Evolutionary conservation across 805 yeast genomes (phyloP).

Genomic region (Lipomyces yamadae): DNA sequence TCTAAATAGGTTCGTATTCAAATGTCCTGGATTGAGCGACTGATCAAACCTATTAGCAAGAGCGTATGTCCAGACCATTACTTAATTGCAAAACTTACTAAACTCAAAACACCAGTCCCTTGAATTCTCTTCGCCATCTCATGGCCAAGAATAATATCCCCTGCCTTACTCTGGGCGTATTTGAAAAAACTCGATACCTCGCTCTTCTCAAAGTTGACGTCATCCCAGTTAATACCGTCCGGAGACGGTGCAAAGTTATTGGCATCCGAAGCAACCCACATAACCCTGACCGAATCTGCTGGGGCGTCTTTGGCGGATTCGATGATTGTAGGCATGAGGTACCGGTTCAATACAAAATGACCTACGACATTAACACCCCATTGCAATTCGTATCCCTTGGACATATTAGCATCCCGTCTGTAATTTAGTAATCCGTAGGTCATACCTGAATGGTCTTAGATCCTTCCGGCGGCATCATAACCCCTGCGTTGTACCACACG

Average conservation of each 20-base stretch:
- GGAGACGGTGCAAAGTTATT: conserved; percentile 44
- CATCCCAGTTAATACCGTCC: conserved; percentile 48
- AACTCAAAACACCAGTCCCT: conserved; percentile 31
- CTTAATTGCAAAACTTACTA: conserved; percentile 17
- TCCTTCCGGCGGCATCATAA: conserved; percentile 50
- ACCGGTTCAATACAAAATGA: conserved; percentile 52
- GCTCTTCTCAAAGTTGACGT: conserved; percentile 42
- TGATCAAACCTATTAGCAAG: not conserved
- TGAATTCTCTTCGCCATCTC: conserved; percentile 20
- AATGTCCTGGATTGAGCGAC: conserved; percentile 36
- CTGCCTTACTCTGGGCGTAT: conserved; percentile 55
- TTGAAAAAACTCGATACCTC: conserved; percentile 28
- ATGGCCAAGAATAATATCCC: conserved; percentile 27
- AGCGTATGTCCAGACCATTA: not conserved
- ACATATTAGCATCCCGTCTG: not conserved
- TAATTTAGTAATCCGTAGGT: not conserved
- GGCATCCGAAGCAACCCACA: conserved; percentile 54
- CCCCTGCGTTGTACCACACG: conserved; percentile 54
- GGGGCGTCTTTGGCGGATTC: conserved; percentile 44
- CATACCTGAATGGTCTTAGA: conserved; percentile 43
- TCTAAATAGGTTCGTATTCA: conserved; percentile 25
- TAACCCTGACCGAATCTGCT: conserved; percentile 48
- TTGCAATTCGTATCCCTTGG: conserved; percentile 53
- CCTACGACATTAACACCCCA: conserved; percentile 56
- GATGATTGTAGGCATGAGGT: conserved; percentile 49